Base-by-base conservation (phyloP, 2,329 filamentous ascomycete genomes). In the Cladosporium oxysporum region DNA sequence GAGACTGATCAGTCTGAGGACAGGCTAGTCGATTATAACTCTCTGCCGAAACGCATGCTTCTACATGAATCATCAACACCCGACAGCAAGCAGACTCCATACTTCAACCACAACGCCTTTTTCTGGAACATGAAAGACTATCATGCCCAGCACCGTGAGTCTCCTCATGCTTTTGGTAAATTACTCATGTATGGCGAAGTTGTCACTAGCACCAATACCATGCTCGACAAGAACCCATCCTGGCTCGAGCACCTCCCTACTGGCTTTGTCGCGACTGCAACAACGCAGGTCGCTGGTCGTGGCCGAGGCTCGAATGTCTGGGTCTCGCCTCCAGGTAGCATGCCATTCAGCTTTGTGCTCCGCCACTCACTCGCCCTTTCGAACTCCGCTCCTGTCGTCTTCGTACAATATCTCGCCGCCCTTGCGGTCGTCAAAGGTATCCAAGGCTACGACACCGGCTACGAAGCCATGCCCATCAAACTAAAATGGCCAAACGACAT, bases 401-500 rank as follows among this genome's bases (percentile, higher is more conserved):
- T 99, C 78, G 84, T 98, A 31, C 95, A 98, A 77, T 99, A 99
- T 76, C 85, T 99, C 16, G 89, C 92, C 0, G 93, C 93, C 0
- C 87, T 99, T 55, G 93, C 95, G 49, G 90, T 94, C 50, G 90
- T 96, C 2, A 87, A 91, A 68, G 94, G 92, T 0, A 89, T 98
- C 68, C 89, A 91, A 69, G 85, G 83, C 29, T 98, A 98, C 74
- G 92, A 90, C 58, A 65, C 66, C 21, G 91, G 89, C 8, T 98
- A 96, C 77, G 83, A 87, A 6, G 82, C 87, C 0, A 78, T 98
- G 5, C 91, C 91, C 0, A 84, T 99, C 49, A 93, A 91, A 76
- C 80, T 99, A 35, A 99, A 99, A 78, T 99, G 95, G 95, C 95
- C 95, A 12, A 99, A 99, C 73, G 95, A 99, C 75, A 91, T 99